Evolutionary conservation across 345 rosid species (phyloP), one percentile per base, ranked within the genome.

Genomic region (Sisymbrium irio): DNA sequence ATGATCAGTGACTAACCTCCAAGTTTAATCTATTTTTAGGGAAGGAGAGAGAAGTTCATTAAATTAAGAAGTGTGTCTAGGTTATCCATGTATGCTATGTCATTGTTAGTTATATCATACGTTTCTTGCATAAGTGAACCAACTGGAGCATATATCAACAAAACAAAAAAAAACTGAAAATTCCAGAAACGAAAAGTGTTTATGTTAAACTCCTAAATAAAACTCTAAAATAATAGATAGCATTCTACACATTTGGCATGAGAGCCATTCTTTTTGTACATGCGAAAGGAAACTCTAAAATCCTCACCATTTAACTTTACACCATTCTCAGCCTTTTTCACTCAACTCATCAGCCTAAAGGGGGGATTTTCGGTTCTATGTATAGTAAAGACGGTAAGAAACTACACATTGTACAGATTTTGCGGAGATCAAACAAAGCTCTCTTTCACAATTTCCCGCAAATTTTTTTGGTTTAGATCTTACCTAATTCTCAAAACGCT

Each of bases 391-490:
- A 62, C 79, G 77, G 75, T 80, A 79, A 85, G 84, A 54, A 75
- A 68, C 96, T 88, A 86, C 93, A 88, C 76, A 83, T 83, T 57
- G 76, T 85, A 90, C 96, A 90, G 66, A 64, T 35, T 45, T 49
- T 79, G 77, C 75, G 22, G 84, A 86, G 81, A 83, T 30, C 83
- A 86, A 83, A 77, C 82, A 72, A 73, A 37, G 73, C 81, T 56
- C 69, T 67, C 78, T 51, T 18, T 58, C 78, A 67, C 67, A 66
- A 49, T 17, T 59, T 30, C 73, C 65, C 54, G 37, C 78, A 67
- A 8, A 41, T 86, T 88, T 77, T 85, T 78, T 37, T 78, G n/a
- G 63, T 69, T 71, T 72, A 62, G 84, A 80, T 83, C 85, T 54
- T 78, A 78, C 86, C 86, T 63, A 73, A 66, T 51, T 12, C 72